Percentiles rank a stretch among this genome's conserved stretches.
These are phyloP conservation scores for Phyllosticta citriasiana DNA, from an alignment of 2,329 filamentous ascomycete genomes.

Conservation along the genomic window DNA sequence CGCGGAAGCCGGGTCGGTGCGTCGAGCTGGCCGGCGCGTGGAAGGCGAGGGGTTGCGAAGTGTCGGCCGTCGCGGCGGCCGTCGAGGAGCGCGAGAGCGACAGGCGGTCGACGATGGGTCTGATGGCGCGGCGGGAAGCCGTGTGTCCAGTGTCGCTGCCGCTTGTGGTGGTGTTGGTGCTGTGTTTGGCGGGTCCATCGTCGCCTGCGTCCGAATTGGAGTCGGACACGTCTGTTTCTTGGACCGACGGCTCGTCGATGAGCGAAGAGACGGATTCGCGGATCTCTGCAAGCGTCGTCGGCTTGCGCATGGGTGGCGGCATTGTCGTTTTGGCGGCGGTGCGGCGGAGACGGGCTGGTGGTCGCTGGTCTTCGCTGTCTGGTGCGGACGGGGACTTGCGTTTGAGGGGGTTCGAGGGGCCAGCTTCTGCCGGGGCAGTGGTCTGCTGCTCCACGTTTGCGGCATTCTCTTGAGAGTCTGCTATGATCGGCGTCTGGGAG, in stretches of 20 bases:
- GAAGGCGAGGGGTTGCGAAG: conserved; percentile 44
- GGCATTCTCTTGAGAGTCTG: conserved; percentile 30
- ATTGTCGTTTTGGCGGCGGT: conserved; percentile 37
- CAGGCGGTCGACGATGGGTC: conserved; percentile 61
- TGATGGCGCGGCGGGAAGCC: conserved; percentile 27
- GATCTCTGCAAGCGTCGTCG: conserved; percentile 68
- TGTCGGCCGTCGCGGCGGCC: conserved; percentile 17
- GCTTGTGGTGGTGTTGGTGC: conserved; percentile 11
- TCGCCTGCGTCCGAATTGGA: conserved; percentile 38
- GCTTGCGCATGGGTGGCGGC: conserved; percentile 42
- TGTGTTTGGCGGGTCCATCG: conserved; percentile 31
- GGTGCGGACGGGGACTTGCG: conserved; percentile 31
- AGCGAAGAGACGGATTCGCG: conserved; percentile 75
- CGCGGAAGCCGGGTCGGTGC: conserved; percentile 45
- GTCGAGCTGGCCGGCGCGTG: conserved; percentile 32
- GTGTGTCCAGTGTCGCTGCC: conserved; percentile 24
- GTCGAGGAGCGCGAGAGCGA: conserved; percentile 48
- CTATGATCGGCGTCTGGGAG: conserved; percentile 21
- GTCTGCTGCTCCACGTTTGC: neutral
- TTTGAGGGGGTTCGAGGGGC: conserved; percentile 23
- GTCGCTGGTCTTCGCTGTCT: conserved; percentile 31
- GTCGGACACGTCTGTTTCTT: conserved; percentile 40
- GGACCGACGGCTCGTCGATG: conserved; percentile 56
- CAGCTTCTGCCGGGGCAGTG: conserved; percentile 1
- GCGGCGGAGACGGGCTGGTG: conserved; percentile 52